Conservation (phyloP, 768 basidiomycete genomes). For the Psilocybe tampanensis region DNA sequence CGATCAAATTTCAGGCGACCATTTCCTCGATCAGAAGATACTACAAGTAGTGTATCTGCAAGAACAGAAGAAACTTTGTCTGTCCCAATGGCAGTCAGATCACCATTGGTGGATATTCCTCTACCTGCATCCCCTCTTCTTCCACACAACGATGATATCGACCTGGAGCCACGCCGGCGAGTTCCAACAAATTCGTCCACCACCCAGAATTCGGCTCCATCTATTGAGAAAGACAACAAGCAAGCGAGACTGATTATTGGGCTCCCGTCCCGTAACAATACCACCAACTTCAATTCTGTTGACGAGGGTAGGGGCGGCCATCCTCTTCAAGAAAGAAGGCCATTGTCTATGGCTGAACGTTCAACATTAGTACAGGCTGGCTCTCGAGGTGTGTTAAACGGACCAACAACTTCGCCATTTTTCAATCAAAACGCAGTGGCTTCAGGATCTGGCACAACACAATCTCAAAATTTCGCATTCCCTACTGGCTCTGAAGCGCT, state of each 20-base stretch:
- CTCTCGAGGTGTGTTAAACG: background rate
- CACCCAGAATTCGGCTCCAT: constrained; percentile 1
- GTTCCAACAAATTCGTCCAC: constrained; percentile 26
- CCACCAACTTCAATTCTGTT: background rate
- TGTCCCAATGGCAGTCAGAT: constrained; percentile 23
- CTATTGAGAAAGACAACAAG: constrained; percentile 2
- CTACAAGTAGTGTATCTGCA: background rate
- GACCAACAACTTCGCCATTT: constrained; percentile 5
- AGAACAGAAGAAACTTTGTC: no score
- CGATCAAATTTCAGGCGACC: constrained; percentile 15
- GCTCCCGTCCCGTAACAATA: constrained; percentile 15
- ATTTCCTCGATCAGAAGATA: background rate
- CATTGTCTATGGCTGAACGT: constrained; percentile 10
- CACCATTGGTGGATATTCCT: constrained; percentile 43
- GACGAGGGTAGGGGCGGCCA: constrained; percentile 1
- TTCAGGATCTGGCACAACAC: constrained; percentile 1
- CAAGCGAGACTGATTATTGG: constrained; percentile 10
- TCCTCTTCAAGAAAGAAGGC: background rate
- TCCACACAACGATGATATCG: constrained; percentile 37
- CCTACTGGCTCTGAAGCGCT: constrained; percentile 7
- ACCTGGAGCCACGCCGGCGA: constrained; percentile 40
- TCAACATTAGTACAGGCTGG: constrained; percentile 11
- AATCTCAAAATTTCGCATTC: background rate
- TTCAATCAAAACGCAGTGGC: constrained; percentile 6
- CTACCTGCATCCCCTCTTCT: constrained; percentile 26